These are phyloP conservation scores for Nigrospora oryzae DNA, from an alignment of 2,329 filamentous ascomycete species.

Conservation along the genomic window DNA sequence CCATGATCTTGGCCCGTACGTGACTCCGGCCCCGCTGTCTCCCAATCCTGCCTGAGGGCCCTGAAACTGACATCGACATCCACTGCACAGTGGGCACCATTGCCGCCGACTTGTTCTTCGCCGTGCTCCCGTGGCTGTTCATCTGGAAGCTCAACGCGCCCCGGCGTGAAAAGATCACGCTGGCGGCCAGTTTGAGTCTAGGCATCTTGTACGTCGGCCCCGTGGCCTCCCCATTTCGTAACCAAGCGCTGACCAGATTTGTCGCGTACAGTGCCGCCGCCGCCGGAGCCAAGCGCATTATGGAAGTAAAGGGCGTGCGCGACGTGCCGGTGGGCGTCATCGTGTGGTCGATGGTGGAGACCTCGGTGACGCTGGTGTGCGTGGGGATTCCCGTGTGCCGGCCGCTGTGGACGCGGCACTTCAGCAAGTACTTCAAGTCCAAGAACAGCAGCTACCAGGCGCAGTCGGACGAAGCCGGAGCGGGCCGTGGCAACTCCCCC, in stretches of 20 bases:
- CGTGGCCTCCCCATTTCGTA: neutral
- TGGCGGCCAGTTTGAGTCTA: slow-evolving; percentile 8
- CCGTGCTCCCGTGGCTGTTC: slow-evolving; percentile 7
- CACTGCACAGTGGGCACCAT: slow-evolving; percentile 1
- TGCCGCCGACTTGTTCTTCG: slow-evolving; percentile 8
- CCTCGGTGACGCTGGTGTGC: slow-evolving; percentile 10
- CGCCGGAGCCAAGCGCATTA: slow-evolving; percentile 6
- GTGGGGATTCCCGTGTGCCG: slow-evolving; percentile 12
- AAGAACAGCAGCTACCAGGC: neutral
- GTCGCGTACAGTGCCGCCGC: neutral
- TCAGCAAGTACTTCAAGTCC: slow-evolving; percentile 3
- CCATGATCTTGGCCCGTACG: slow-evolving; percentile 5
- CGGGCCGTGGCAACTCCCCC: neutral
- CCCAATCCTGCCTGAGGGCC: too few relatives aligned
- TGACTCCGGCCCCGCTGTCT: neutral
- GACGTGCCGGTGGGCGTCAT: slow-evolving; percentile 9
- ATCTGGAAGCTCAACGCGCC: slow-evolving; percentile 3
- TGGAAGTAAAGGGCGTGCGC: slow-evolving; percentile 6
- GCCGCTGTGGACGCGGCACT: slow-evolving; percentile 5
- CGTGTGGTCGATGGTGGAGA: slow-evolving; percentile 11
- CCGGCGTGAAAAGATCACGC: slow-evolving; percentile 4
- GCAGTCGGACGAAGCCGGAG: neutral
- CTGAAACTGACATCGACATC: neutral
- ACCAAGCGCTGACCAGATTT: neutral
- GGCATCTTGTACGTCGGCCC: slow-evolving; percentile 8